These are phyloP conservation scores for Talaromyces ruber DNA, from an alignment of 495 filamentous ascomycete genomes.

Conservation along the genomic window DNA sequence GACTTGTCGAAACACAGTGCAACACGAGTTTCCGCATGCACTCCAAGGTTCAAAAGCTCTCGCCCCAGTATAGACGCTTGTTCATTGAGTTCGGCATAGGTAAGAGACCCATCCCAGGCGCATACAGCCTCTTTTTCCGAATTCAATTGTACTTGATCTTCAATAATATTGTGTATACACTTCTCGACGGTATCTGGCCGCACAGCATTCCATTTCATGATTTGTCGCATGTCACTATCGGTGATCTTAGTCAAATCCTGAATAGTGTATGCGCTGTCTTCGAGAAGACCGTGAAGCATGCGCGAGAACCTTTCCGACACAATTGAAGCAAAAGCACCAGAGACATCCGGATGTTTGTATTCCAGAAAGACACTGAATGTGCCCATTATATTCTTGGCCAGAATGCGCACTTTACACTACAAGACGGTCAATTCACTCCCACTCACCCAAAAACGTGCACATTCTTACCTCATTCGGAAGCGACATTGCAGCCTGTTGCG, in stretches of 20 bases:
- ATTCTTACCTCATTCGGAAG: slow-evolving; percentile 25
- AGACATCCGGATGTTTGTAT: slow-evolving; percentile 36
- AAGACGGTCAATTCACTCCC: slow-evolving; percentile 3
- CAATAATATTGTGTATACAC: slow-evolving; percentile 45
- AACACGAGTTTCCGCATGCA: slow-evolving; percentile 40
- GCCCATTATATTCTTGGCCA: slow-evolving; percentile 32
- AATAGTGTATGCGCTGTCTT: slow-evolving; percentile 1
- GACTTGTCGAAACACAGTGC: slow-evolving; percentile 53
- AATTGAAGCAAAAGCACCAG: slow-evolving; percentile 35
- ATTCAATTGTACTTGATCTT: slow-evolving; percentile 25
- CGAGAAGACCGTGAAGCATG: not conserved
- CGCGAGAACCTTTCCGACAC: slow-evolving; percentile 25
- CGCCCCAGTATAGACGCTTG: slow-evolving; percentile 38
- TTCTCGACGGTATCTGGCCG: slow-evolving; percentile 25
- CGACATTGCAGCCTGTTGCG: slow-evolving; percentile 21
- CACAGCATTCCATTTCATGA: slow-evolving; percentile 31
- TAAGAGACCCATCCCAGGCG: slow-evolving; percentile 53
- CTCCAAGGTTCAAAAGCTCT: slow-evolving; percentile 35
- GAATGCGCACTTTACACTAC: slow-evolving; percentile 38
- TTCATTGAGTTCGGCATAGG: slow-evolving; percentile 43
- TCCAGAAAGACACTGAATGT: slow-evolving; percentile 38
- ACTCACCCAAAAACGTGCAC: slow-evolving; percentile 1
- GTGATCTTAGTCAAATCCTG: slow-evolving; percentile 28
- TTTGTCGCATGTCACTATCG: slow-evolving; percentile 30
- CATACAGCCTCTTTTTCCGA: slow-evolving; percentile 39